Evolutionary conservation across 306 rosid genomes (phyloP).

Genomic region (Pterocarpus santalinus): DNA sequence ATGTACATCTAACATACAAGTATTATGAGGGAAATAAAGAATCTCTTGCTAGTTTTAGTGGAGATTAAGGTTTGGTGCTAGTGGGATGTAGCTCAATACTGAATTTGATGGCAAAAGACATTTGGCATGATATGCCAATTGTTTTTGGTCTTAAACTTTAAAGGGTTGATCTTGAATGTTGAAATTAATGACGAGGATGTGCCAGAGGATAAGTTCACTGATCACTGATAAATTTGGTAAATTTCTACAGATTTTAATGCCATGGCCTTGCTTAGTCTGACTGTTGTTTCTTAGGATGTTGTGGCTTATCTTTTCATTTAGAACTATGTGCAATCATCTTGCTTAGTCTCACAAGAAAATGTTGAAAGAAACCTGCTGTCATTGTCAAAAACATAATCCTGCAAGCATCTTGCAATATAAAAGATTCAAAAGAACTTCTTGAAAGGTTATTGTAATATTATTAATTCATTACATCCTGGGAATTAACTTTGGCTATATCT

Average conservation of each 20-base stretch:
- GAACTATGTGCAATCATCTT: not conserved
- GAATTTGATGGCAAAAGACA: slow-evolving; percentile 18
- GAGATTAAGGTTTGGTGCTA: slow-evolving; percentile 18
- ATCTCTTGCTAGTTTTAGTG: not conserved
- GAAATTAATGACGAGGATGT: not conserved
- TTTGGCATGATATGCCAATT: not conserved
- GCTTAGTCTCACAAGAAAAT: slow-evolving; percentile 31
- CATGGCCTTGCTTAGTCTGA: not conserved
- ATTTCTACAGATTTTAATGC: not conserved
- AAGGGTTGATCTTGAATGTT: slow-evolving; percentile 3
- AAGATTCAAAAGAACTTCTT: slow-evolving; percentile 84
- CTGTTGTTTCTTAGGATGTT: not conserved
- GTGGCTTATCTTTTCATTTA: slow-evolving; percentile 30
- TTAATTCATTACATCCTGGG: not conserved
- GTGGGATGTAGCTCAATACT: not conserved
- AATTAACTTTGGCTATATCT: slow-evolving; percentile 31
- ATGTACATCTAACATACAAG: slow-evolving; percentile 12
- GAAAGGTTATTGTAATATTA: slow-evolving; percentile 65
- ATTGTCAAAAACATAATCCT: slow-evolving; percentile 38
- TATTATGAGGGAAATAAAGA: slow-evolving; percentile 16
- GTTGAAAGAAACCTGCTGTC: slow-evolving; percentile 10
- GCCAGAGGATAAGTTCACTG: not conserved
- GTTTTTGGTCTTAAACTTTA: not conserved
- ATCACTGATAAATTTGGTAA: not conserved
- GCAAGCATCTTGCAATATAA: slow-evolving; percentile 61